Evolutionary conservation across 2,329 filamentous ascomycete genomes (phyloP).

Genomic region (Thelonectria blattea): DNA sequence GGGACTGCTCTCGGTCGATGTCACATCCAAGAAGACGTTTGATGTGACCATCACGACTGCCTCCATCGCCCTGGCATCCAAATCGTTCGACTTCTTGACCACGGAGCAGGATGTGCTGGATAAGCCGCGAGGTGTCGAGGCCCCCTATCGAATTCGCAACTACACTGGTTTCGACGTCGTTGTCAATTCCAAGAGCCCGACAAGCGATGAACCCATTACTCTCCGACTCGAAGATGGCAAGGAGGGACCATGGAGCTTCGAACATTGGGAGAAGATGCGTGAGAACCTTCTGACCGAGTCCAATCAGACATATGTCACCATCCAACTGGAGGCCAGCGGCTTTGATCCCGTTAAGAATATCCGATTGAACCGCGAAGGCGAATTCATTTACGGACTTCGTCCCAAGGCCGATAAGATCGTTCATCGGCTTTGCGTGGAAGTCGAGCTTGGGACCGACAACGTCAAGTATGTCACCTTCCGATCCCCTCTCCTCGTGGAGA

Average conservation of each 20-base stretch:
- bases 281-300: slow-evolving; percentile 89
- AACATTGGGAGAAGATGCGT: slow-evolving; percentile 95
- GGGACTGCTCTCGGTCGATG: slow-evolving; percentile 79
- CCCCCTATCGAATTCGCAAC: slow-evolving; percentile 92
- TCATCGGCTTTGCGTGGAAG: slow-evolving; percentile 90
- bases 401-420: slow-evolving; percentile 85
- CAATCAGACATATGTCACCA: slow-evolving; percentile 76
- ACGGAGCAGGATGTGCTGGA: slow-evolving; percentile 86
- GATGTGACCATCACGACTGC: slow-evolving; percentile 93
- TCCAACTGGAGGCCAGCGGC: slow-evolving; percentile 89
- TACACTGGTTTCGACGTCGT: slow-evolving; percentile 92
- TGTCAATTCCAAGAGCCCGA: slow-evolving; percentile 77
- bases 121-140: slow-evolving; percentile 89
- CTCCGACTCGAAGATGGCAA: slow-evolving; percentile 85
- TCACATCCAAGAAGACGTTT: slow-evolving; percentile 87
- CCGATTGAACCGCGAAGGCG: slow-evolving; percentile 90
- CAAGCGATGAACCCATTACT: slow-evolving; percentile 70
- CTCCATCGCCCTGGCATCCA: slow-evolving; percentile 90
- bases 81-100: slow-evolving; percentile 88
- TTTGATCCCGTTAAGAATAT: slow-evolving; percentile 92
- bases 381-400: slow-evolving; percentile 85
- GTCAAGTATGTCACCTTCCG: slow-evolving; percentile 97
- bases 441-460: slow-evolving; percentile 89
- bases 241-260: slow-evolving; percentile 94
- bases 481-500: slow-evolving; percentile 90